These are phyloP conservation scores for Pochonia chlamydosporia DNA, from an alignment of 2,329 filamentous ascomycete genomes.

Conservation along the genomic window DNA sequence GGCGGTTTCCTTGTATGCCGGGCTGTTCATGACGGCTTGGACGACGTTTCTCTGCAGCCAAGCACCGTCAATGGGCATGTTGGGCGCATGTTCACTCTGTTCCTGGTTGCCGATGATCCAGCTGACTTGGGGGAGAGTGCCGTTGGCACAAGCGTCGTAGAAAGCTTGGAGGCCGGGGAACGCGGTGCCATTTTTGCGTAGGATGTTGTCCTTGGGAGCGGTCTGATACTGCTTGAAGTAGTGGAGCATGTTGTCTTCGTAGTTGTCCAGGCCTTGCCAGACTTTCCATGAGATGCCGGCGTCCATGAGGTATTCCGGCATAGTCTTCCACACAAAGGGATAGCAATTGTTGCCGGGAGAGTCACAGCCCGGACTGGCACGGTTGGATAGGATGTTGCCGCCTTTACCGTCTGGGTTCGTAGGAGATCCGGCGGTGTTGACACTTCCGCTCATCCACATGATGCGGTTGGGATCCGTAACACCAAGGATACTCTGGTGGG, in stretches of 20 bases:
- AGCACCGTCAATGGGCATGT: conserved; percentile 45
- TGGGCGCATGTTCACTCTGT: conserved; percentile 36
- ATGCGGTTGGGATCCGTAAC: conserved; percentile 42
- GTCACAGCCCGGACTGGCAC: conserved; percentile 30
- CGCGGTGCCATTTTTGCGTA: conserved; percentile 24
- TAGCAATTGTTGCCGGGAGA: conserved; percentile 39
- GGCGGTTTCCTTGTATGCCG: conserved; percentile 40
- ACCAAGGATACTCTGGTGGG: conserved; percentile 12
- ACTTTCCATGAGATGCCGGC: conserved; percentile 44
- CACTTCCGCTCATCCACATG: conserved; percentile 30
- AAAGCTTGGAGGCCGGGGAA: conserved; percentile 41
- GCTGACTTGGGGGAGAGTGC: conserved; percentile 43
- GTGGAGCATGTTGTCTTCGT: conserved; percentile 46
- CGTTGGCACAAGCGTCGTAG: conserved; percentile 41
- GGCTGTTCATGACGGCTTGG: conserved; percentile 40
- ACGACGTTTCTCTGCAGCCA: conserved; percentile 51
- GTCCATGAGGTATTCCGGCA: conserved; percentile 40
- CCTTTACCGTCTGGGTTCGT: conserved; percentile 29
- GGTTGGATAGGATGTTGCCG: conserved; percentile 42
- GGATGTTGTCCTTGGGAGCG: conserved; percentile 7
- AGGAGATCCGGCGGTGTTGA: conserved; percentile 39
- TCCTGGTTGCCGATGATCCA: conserved; percentile 50
- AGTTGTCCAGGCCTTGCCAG: conserved; percentile 43
- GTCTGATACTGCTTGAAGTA: conserved; percentile 23
- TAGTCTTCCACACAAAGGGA: conserved; percentile 45